Percentiles rank a stretch among this genome's conserved stretches.
Evolutionary conservation across 1,284 basidiomycete species (phyloP).

Genomic region (Ceratobasidium papillatum): DNA sequence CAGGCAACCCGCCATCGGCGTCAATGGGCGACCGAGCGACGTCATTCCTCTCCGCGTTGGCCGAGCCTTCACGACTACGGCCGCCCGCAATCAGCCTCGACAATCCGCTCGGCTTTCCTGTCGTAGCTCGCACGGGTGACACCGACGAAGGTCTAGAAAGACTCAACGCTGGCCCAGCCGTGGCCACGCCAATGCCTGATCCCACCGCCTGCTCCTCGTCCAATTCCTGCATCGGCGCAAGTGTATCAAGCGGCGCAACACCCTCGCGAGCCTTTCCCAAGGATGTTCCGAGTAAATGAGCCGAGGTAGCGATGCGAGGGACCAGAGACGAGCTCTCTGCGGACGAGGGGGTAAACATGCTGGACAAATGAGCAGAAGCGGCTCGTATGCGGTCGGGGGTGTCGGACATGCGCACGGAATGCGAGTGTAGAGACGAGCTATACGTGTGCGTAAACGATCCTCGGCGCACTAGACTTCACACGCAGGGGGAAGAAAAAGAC

Average conservation of each 20-base stretch:
- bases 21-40: conserved; percentile 17
- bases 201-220: conserved; percentile 32
- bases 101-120: conserved; percentile 19
- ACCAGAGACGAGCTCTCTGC: not conserved
- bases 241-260: conserved; percentile 26
- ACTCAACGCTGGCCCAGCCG: conserved; percentile 4
- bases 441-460: conserved; percentile 7
- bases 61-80: not conserved
- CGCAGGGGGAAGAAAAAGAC: not conserved
- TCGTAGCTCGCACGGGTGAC: not conserved
- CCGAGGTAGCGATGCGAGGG: conserved; percentile 32
- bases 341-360: conserved; percentile 2
- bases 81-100: conserved; percentile 26
- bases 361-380: conserved; percentile 18
- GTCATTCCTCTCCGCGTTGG: too few relatives aligned
- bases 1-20: not conserved
- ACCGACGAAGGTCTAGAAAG: not conserved
- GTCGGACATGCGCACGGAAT: conserved; percentile 29
- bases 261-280: conserved; percentile 29
- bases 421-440: conserved; percentile 8
- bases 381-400: conserved; percentile 35
- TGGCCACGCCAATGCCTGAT: not conserved
- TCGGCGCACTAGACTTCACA: conserved; percentile 25
- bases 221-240: conserved; percentile 29
- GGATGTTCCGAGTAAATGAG: conserved; percentile 18